These are phyloP conservation scores for Solanum pinnatisectum DNA, from an alignment of 257 asterid species.

Conservation along the genomic window DNA sequence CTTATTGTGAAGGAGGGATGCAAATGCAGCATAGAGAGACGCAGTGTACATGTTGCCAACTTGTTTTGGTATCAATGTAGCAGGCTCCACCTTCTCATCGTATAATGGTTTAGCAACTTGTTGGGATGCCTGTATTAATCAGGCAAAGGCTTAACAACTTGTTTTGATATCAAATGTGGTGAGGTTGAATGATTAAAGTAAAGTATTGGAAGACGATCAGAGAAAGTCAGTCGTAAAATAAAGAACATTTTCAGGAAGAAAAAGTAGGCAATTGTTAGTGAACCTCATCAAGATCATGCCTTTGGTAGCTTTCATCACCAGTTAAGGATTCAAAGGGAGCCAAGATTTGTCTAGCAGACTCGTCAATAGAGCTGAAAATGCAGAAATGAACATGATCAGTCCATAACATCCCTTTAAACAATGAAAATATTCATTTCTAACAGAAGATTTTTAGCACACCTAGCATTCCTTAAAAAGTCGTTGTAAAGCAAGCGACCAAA, in stretches of 20 bases:
- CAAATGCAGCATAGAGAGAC: conserved; percentile 88
- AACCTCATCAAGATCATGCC: conserved; percentile 96
- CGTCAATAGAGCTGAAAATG: conserved; percentile 65
- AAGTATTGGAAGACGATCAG: not conserved
- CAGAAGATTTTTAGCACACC: conserved; percentile 22
- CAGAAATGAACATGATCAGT: not conserved
- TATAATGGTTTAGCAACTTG: conserved; percentile 79
- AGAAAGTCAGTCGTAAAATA: not conserved
- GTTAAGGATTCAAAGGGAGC: conserved; percentile 60
- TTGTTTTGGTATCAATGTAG: conserved; percentile 84
- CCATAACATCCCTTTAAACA: not conserved
- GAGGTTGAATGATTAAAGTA: conserved; percentile 14
- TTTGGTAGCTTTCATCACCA: conserved; percentile 74
- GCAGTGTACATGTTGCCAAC: conserved; percentile 98
- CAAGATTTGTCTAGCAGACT: conserved; percentile 66
- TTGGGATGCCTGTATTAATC: conserved; percentile 63
- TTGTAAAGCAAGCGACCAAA: conserved; percentile 73
- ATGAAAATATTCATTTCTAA: not conserved
- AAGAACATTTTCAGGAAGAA: not conserved
- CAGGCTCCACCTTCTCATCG: conserved; percentile 71
- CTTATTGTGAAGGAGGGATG: conserved; percentile 78
- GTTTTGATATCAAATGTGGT: conserved; percentile 43
- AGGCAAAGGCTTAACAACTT: not conserved
- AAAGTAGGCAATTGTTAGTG: not conserved
- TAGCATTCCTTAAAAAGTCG: conserved; percentile 63